Evolutionary conservation across 192 early-diverging fungal genomes (phyloP).

Genomic region (Entomortierella chlamydospora): DNA sequence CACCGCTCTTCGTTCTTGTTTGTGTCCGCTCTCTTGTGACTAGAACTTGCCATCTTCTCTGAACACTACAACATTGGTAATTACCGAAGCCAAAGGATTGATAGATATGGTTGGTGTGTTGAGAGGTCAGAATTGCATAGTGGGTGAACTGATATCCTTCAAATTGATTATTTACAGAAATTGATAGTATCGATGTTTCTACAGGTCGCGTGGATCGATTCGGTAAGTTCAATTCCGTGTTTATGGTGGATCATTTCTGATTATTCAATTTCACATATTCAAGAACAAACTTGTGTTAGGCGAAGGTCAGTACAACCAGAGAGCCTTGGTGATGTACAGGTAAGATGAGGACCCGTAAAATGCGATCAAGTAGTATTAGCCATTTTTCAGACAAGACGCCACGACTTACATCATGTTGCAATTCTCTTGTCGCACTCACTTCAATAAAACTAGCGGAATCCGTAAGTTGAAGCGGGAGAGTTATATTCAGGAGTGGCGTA

Average conservation of each 20-base stretch:
- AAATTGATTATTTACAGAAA: slow-evolving; percentile 61
- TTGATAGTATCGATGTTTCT: slow-evolving; percentile 80
- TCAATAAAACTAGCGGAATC: slow-evolving; percentile 60
- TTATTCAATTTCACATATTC: background rate
- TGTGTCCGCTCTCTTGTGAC: background rate
- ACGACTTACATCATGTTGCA: no score
- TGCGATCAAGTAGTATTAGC: no score
- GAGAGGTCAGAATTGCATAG: no score
- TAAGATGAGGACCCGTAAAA: slow-evolving; percentile 6
- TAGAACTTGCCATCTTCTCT: slow-evolving; percentile 82
- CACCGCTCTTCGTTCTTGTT: no score
- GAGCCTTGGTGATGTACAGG: slow-evolving; percentile 65
- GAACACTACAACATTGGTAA: slow-evolving; percentile 68
- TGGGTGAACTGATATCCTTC: background rate
- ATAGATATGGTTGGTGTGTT: background rate
- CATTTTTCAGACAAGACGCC: no score
- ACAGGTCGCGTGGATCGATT: slow-evolving; percentile 78
- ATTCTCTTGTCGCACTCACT: no score
- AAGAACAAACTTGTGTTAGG: slow-evolving; percentile 34
- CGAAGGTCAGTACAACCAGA: slow-evolving; percentile 63
- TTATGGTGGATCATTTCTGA: background rate
- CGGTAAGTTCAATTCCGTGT: slow-evolving; percentile 55
- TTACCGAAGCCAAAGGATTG: background rate
- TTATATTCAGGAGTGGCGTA: no score
- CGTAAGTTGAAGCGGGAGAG: slow-evolving; percentile 57